Evolutionary conservation across 441 rosid species (phyloP), one percentile per base, ranked within the genome.

Genomic region (Erodium chrysanthum): DNA sequence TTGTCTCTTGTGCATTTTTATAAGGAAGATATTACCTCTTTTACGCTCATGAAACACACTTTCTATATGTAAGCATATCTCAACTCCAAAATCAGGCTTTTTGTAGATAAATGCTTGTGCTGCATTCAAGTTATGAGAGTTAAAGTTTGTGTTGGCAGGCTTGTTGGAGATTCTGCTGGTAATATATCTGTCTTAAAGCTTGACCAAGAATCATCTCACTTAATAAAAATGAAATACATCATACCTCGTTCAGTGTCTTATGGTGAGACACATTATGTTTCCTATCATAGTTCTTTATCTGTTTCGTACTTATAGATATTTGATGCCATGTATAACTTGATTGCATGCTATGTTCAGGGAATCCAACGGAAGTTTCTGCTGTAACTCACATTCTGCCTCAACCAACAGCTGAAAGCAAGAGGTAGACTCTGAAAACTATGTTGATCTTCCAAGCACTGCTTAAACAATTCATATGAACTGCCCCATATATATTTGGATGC

Each of bases 151-250:
- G 56, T 72, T 69, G 65, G 75, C 84, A 93, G 98, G 74, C 89
- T 85, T 67, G 79, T 80, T 74, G 98, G 98, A 76, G 89, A 89
- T 80, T 79, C 86, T 76, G 74, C 65, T 67, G 98, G 98, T 72
- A 86, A 91, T 54, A 73, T 91, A 35, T 78, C 83, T 12, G 82
- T 93, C 73, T 73, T 93, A 62, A 85, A 82, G 85, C 80, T 89
- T 50, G 92, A 86, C 64, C 76, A 67, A 71, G 91, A 83, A 17
- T 68, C 81, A 62, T 66, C 64, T 63, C 80, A 70, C 48, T 61
- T 84, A 23, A 69, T 75, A 65, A 83, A 70, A 67, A 88, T 84
- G 96, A 81, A 84, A 23, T 93, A 93, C 67, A 77, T 71, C 20
- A 83, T 93, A 76, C 97, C 97, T 68, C 66, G 81, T 64, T 79